phyloP scores from a whole-genome alignment of 345 rosid genomes.

The Linum lewisii region DNA sequence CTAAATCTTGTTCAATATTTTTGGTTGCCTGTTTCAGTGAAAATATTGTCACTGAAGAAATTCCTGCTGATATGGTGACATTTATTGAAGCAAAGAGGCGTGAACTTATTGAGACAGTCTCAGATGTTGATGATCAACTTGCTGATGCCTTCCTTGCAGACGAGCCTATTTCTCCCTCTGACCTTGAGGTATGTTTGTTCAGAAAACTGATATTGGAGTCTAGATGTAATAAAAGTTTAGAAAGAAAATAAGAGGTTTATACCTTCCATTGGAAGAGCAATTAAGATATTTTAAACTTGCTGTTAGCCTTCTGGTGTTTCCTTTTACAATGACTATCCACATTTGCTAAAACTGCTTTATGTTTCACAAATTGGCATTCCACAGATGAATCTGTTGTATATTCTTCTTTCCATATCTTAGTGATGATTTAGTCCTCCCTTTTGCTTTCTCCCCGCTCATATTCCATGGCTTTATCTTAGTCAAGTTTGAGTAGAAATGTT shows the following conservation, averaged over 20 bases:
- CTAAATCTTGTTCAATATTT: not conserved
- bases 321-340: not conserved
- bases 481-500: no score
- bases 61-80: constrained; percentile 72
- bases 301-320: not conserved
- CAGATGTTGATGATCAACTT: constrained; percentile 92
- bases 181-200: constrained; percentile 58
- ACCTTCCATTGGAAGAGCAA: not conserved
- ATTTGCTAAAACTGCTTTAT: not conserved
- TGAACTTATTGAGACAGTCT: constrained; percentile 76
- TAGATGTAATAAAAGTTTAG: not conserved
- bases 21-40: constrained; percentile 48
- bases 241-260: not conserved
- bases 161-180: constrained; percentile 67
- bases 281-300: not conserved
- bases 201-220: not conserved
- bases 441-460: constrained; percentile 1
- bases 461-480: no score
- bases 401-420: no score
- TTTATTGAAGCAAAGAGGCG: constrained; percentile 75
- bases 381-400: no score
- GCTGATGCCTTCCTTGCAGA: constrained; percentile 84
- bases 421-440: not conserved
- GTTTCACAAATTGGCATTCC: not conserved
- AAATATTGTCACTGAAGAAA: constrained; percentile 54